Evolutionary conservation across 306 rosid genomes (phyloP).

Genomic region (Datisca glomerata): DNA sequence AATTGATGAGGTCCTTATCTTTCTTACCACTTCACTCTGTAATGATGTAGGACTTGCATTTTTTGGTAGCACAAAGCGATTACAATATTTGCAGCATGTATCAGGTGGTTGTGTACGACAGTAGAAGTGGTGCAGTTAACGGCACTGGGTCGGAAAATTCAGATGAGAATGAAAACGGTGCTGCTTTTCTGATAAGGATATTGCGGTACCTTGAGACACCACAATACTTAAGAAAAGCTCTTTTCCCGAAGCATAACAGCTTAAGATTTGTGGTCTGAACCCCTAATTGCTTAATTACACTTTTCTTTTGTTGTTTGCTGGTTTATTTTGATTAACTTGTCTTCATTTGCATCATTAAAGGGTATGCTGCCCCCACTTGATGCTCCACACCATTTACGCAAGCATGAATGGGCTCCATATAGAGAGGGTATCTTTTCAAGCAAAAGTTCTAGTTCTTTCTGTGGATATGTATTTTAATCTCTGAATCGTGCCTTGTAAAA

Average conservation of each 20-base stretch:
- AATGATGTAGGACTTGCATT: background rate
- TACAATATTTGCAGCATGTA: constrained; percentile 2
- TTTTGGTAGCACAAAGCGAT: no score
- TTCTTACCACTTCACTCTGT: background rate
- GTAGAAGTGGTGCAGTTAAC: constrained; percentile 20
- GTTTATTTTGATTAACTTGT: constrained; percentile 5
- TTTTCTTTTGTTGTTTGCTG: constrained; percentile 11
- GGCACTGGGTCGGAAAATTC: constrained; percentile 17
- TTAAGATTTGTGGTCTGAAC: constrained; percentile 69
- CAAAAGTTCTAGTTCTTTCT: constrained; percentile 10
- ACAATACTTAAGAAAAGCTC: constrained; percentile 79
- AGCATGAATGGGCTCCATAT: constrained; percentile 81
- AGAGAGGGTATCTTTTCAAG: constrained; percentile 55
- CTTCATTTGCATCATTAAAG: constrained; percentile 26
- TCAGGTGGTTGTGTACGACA: constrained; percentile 86
- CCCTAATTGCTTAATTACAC: constrained; percentile 10
- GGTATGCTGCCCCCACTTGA: constrained; percentile 97
- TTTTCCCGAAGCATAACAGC: constrained; percentile 81
- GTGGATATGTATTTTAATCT: no score
- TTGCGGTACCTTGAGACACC: constrained; percentile 91
- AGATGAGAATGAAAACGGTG: constrained; percentile 64
- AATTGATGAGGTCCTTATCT: constrained; percentile 61
- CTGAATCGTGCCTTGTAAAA: no score
- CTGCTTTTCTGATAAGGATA: constrained; percentile 66
- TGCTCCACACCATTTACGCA: constrained; percentile 96